Evolutionary conservation across 768 basidiomycete species (phyloP).

Genomic region (Myochromella boudieri): DNA sequence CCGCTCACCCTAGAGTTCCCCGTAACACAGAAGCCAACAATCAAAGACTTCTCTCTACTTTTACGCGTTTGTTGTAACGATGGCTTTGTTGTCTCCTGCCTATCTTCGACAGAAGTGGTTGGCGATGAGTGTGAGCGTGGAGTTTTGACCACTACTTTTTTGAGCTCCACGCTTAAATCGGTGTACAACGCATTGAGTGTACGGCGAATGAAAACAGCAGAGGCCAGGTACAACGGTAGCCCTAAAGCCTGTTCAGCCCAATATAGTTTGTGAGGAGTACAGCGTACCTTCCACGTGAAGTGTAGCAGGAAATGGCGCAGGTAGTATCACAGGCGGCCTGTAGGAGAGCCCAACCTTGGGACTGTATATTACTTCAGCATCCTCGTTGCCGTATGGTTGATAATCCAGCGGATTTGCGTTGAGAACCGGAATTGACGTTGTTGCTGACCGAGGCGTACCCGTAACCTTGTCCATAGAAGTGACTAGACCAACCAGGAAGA

Average conservation of each 20-base stretch:
- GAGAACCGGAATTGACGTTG: conserved; percentile 24
- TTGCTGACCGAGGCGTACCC: conserved; percentile 31
- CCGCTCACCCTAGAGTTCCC: conserved; percentile 68
- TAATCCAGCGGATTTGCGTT: conserved; percentile 28
- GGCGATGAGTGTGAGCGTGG: conserved; percentile 21
- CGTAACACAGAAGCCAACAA: conserved; percentile 52
- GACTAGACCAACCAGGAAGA: conserved; percentile 68
- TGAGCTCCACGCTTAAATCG: conserved; percentile 57
- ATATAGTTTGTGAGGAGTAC: not conserved
- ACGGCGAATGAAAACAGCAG: conserved; percentile 67
- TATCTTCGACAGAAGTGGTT: not conserved
- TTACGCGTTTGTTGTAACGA: conserved; percentile 16
- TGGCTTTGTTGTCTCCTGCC: not conserved
- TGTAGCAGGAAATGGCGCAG: conserved; percentile 67
- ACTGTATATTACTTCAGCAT: conserved; percentile 58
- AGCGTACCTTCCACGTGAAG: conserved; percentile 68
- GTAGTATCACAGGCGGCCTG: conserved; percentile 65
- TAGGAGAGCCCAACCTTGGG: conserved; percentile 62
- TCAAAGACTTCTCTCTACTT: conserved; percentile 57
- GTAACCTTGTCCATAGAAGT: conserved; percentile 50
- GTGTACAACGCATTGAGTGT: conserved; percentile 76
- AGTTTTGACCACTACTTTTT: conserved; percentile 43
- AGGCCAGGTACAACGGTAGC: conserved; percentile 69
- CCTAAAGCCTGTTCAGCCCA: conserved; percentile 36
- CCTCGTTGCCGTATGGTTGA: conserved; percentile 26